Percentiles rank a stretch among this genome's conserved stretches.
Conservation (phyloP, 768 basidiomycete genomes). For the Mycena venus region DNA sequence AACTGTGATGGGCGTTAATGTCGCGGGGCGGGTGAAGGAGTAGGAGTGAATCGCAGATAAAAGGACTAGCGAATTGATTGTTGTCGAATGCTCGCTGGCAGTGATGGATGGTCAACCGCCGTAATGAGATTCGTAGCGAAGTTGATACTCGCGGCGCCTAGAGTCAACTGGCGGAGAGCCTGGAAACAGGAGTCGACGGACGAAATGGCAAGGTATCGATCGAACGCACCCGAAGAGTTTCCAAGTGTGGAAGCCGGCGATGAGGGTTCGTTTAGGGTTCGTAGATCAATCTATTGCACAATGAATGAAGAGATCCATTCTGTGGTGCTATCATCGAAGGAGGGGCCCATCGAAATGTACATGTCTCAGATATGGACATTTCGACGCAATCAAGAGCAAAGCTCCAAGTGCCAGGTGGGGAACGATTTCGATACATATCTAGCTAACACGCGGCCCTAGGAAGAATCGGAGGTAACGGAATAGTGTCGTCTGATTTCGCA, state of each 20-base stretch:
- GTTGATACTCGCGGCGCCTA: not conserved
- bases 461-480: not conserved
- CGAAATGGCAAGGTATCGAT: not conserved
- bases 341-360: not conserved
- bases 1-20: slow-evolving; percentile 1
- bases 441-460: not conserved
- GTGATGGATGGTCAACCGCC: not conserved
- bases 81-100: not conserved
- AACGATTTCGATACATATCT: not conserved
- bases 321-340: not conserved
- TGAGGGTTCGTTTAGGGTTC: not conserved
- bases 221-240: not conserved
- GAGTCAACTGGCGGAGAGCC: not conserved
- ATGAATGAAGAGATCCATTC: not conserved
- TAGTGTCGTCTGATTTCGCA: not conserved
- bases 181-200: not conserved
- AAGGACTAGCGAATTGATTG: not conserved
- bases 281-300: not conserved
- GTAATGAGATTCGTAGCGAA: not conserved
- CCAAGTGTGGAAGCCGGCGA: not conserved
- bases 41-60: not conserved
- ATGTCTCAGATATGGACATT: not conserved
- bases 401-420: not conserved
- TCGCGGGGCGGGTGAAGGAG: not conserved
- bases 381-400: not conserved